Percentiles rank a stretch among this genome's conserved stretches.
These are phyloP conservation scores for Magnolia officinalis DNA, from an alignment of 164 flowering plant genomes.

Conservation along the genomic window DNA sequence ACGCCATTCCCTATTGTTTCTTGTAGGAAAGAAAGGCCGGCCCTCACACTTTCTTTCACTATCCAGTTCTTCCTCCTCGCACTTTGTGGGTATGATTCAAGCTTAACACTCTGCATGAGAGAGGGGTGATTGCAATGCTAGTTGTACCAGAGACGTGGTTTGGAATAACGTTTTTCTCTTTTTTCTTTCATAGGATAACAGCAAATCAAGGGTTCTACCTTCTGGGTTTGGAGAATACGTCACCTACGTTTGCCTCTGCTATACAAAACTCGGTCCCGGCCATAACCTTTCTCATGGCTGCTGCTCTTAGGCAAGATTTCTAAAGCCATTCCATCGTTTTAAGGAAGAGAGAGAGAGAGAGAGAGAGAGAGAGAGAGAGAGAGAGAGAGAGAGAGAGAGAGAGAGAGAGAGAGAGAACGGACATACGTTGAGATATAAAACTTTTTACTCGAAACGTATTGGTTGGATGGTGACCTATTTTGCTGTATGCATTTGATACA, in stretches of 20 bases:
- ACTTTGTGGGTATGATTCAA: slow-evolving; percentile 61
- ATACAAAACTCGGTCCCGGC: slow-evolving; percentile 99
- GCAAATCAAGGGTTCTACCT: slow-evolving; percentile 99
- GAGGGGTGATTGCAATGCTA: too few species aligned
- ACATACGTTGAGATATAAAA: too few species aligned
- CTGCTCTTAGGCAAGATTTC: slow-evolving; percentile 55
- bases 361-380: too few species aligned
- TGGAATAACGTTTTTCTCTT: neutral
- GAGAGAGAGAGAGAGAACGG: too few species aligned
- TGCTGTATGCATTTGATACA: neutral
- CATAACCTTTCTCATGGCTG: slow-evolving; percentile 98
- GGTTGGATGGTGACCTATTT: neutral
- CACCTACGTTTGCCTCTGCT: slow-evolving; percentile 97
- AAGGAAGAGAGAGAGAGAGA: neutral
- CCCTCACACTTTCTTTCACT: slow-evolving; percentile 47
- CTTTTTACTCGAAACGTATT: neutral
- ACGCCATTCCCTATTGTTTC: neutral
- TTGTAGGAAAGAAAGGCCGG: slow-evolving; percentile 89
- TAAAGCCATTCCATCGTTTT: neutral
- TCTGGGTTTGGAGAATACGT: slow-evolving; percentile 88
- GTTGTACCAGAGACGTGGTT: too few species aligned
- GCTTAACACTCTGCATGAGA: neutral
- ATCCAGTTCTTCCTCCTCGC: slow-evolving; percentile 91
- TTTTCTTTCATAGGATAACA: slow-evolving; percentile 60
- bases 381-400: too few species aligned